Percentiles rank a stretch among this genome's conserved stretches.
These are phyloP conservation scores for Fusarium keratoplasticum DNA, from an alignment of 2,329 filamentous ascomycete genomes.

Conservation along the genomic window DNA sequence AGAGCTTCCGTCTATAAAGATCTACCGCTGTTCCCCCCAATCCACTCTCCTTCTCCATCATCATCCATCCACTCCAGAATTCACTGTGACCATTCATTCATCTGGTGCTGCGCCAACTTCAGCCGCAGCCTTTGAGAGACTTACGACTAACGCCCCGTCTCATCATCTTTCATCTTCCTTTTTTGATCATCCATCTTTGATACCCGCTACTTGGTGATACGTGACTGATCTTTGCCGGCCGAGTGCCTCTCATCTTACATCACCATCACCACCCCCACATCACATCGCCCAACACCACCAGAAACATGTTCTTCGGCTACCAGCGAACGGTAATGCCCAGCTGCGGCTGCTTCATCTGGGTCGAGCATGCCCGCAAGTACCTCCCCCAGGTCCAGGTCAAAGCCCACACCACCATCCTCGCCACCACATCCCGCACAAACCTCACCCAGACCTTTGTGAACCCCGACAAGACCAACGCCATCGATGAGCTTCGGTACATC, in stretches of 20 bases:
- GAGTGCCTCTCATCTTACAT: not conserved
- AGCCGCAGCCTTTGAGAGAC: not conserved
- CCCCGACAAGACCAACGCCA: conserved; percentile 49
- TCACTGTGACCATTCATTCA: not conserved
- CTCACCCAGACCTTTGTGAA: conserved; percentile 72
- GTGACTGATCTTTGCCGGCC: not conserved
- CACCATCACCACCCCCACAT: not conserved
- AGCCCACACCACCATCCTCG: conserved; percentile 70
- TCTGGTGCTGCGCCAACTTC: not conserved
- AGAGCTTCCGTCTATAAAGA: conserved; percentile 12
- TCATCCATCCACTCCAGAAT: not conserved
- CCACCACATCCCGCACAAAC: conserved; percentile 61
- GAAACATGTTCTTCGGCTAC: conserved; percentile 1
- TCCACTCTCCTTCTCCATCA: not conserved
- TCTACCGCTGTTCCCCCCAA: not conserved
- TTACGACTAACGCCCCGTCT: not conserved
- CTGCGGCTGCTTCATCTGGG: conserved; percentile 53
- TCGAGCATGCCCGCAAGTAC: conserved; percentile 50
- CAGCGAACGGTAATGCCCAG: not conserved
- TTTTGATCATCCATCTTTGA: not conserved
- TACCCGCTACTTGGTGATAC: not conserved
- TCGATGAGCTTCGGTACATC: conserved; percentile 68
- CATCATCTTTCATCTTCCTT: not conserved
- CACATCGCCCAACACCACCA: not conserved
- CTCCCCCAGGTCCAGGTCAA: conserved; percentile 70